Evolutionary conservation across 2,329 filamentous ascomycete genomes (phyloP), one percentile per base, ranked within the genome.

Genomic region (Gnomoniopsis sp.): DNA sequence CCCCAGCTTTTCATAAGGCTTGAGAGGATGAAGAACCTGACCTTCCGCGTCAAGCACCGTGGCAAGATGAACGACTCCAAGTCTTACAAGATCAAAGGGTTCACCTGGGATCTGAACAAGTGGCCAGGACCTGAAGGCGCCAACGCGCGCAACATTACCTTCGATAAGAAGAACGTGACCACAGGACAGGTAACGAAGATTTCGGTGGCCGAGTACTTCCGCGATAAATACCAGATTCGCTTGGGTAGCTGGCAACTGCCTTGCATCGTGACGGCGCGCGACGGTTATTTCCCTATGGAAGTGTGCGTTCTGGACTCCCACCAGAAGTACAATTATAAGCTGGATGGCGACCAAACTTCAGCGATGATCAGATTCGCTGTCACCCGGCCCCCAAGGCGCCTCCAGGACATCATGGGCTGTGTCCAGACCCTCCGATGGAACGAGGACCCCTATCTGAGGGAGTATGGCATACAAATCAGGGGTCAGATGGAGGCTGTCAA

Each of bases 341-440:
- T 89, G 1, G 81, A 81, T 55, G 77, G 81, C 0, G 57, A 67
- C 0, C 81, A 96, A 75, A 97, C 93, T 0, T 77, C 88, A 0
- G 75, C 82, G 6, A 99, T 99, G 95, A 97, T 99, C 77, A 93
- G 89, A 72, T 91, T 93, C 67, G 93, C 93, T 0, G 93, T 96
- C 4, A 91, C 89, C 6, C 82, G 88, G 1, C 95, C 95, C 0
- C 70, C 71, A 0, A 71, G 86, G 33, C 89, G 95, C n/a, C 83
- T 85, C 64, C 66, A 70, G 0, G 84, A 89, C 21, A 92, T 98
- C 65, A 75, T 86, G 51, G 71, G 82, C 3, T 89, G 89, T 17
- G 83, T 96, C 10, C 69, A 75, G 0, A 82, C 88, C 64, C 79
- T 93, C 0, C 76, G 85, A 11, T 95, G 91, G 85, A 64, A 67